A percentile compares a stretch with the other conserved stretches of the same genome.
phyloP scores from a whole-genome alignment of 768 basidiomycete species.

The Sutorius australiensis region DNA sequence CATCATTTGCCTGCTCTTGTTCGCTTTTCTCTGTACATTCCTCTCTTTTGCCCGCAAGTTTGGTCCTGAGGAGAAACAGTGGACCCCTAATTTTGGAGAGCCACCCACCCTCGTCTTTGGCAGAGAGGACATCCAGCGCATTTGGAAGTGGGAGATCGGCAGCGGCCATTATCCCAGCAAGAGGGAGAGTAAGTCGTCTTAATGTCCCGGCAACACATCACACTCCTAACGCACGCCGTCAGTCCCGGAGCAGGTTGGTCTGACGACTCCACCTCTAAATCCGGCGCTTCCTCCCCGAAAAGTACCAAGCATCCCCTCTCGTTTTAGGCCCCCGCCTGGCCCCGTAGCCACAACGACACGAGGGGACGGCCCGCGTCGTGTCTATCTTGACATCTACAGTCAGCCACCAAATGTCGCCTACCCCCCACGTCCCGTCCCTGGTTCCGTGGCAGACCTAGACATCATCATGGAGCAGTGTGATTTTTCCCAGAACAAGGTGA shows the following conservation, averaged over 20 bases:
- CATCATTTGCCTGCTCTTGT: slow-evolving; percentile 45
- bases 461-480: slow-evolving; percentile 89
- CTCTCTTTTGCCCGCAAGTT: slow-evolving; percentile 62
- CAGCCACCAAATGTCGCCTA: slow-evolving; percentile 66
- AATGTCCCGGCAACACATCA: not conserved
- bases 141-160: slow-evolving; percentile 95
- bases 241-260: slow-evolving; percentile 72
- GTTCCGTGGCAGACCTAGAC: slow-evolving; percentile 87
- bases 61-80: slow-evolving; percentile 56
- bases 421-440: slow-evolving; percentile 82
- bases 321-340: slow-evolving; percentile 44
- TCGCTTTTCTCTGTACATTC: slow-evolving; percentile 48
- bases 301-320: slow-evolving; percentile 42
- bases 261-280: slow-evolving; percentile 57
- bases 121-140: slow-evolving; percentile 76
- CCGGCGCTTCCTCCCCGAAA: slow-evolving; percentile 67
- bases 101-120: slow-evolving; percentile 71
- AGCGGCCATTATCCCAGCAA: slow-evolving; percentile 93
- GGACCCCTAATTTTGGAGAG: slow-evolving; percentile 58
- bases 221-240: slow-evolving; percentile 3
- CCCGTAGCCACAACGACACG: slow-evolving; percentile 53
- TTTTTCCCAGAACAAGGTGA: slow-evolving; percentile 74
- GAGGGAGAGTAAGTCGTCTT: slow-evolving; percentile 55
- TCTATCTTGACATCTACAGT: slow-evolving; percentile 69
- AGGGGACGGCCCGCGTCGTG: slow-evolving; percentile 74